Base-by-base conservation (phyloP, 805 yeast genomes). In the Monosporozyma aerobia region DNA sequence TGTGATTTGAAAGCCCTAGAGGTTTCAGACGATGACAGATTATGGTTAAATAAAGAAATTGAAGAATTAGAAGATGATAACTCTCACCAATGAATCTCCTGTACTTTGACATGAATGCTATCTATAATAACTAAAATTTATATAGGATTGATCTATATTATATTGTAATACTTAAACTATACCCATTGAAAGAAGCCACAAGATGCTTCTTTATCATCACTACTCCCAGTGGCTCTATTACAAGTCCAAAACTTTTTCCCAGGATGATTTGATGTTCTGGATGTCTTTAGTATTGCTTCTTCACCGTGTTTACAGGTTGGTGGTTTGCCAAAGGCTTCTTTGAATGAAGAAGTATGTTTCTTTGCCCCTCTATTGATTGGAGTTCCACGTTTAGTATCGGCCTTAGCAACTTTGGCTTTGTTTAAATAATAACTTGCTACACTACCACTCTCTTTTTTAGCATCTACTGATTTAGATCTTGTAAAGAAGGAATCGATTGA, bases 191-290 rank as follows among this genome's bases (percentile, higher is more conserved):
- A 80, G 58, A 64, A 78, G 1, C 77, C 79, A 63, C 84, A 80
- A n/a, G 72, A 73, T 48, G 63, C 69, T 11, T 68, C 70, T 8
- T 54, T 33, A 48, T 67, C 62, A 16, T 53, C 56, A 5, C 58
- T 54, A 27, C 56, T 57, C 22, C 73, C 73, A 56, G 63, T 58
- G 2, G 73, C 69, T 54, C 71, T 67, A 0, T 70, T 55, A 60
- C 85, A 80, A 23, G 77, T 71, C 83, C 83, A 80, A 56, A 80
- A 80, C 56, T 74, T 77, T 51, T 68, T 71, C 0, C 83, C 83
- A 40, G 69, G 73, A 53, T 76, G 77, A 27, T 67, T 63, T 3
- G 62, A 51, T 0, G 77, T 75, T 56, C 64, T 72, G 0, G 81
- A 78, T 0, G 79, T 73, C 55, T 75, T 69, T 47, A 80, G 56